A percentile compares a stretch with the other conserved stretches of the same genome.
phyloP scores from a whole-genome alignment of 140 eudicot species.

The Anethum foeniculum region DNA sequence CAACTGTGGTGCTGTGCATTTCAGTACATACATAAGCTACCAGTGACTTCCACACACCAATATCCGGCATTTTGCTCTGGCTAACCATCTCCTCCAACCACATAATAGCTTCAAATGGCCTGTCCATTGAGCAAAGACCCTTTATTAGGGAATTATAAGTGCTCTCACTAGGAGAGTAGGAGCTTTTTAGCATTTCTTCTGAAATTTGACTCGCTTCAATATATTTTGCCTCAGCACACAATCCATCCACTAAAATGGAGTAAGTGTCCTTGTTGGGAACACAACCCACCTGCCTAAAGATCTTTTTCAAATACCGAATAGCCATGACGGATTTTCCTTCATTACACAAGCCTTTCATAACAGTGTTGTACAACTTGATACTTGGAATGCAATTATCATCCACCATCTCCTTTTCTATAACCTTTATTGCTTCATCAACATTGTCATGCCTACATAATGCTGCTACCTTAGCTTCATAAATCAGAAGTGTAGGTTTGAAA shows the following conservation, averaged over 20 bases:
- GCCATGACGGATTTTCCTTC: constrained; percentile 37
- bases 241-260: constrained; percentile 47
- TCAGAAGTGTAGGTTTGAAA: constrained; percentile 31
- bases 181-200: constrained; percentile 62
- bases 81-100: constrained; percentile 93
- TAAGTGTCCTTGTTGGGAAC: constrained; percentile 64
- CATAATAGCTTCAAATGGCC: constrained; percentile 59
- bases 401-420: constrained; percentile 57
- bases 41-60: constrained; percentile 49
- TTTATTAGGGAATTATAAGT: constrained; percentile 36
- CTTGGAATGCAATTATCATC: constrained; percentile 59
- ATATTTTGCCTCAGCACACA: constrained; percentile 55
- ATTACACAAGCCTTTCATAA: constrained; percentile 61
- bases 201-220: constrained; percentile 63
- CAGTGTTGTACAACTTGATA: constrained; percentile 40
- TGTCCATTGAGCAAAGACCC: constrained; percentile 61
- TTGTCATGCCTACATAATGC: constrained; percentile 46
- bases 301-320: constrained; percentile 40
- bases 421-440: constrained; percentile 55
- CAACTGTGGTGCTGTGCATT: constrained; percentile 11
- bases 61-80: constrained; percentile 50
- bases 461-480: constrained; percentile 69
- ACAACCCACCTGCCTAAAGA: constrained; percentile 50
- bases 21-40: constrained; percentile 47
- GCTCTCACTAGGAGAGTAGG: constrained; percentile 43